Conservation (phyloP, 1,284 basidiomycete genomes). For the Anthracocystis setariae region DNA sequence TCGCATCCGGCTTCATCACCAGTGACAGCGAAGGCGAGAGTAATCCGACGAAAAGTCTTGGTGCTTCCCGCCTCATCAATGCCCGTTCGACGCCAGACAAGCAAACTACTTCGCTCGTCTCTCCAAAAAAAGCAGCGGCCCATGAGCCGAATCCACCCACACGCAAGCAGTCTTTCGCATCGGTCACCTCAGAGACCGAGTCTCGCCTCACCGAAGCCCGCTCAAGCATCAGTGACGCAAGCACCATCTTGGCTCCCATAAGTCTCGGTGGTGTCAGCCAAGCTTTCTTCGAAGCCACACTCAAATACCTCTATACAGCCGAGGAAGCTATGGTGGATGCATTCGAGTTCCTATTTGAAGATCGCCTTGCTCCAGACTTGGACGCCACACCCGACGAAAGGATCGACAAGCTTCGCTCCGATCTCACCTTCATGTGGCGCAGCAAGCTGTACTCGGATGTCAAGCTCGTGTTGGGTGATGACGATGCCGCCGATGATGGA, state of each 20-base stretch:
- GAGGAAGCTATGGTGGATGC: constrained; percentile 57
- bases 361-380: constrained; percentile 36
- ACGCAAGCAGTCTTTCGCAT: constrained; percentile 40
- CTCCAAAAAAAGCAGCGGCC: constrained; percentile 14
- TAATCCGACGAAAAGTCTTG: constrained; percentile 9
- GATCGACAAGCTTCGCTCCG: constrained; percentile 80
- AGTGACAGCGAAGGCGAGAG: constrained; percentile 57
- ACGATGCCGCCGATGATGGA: constrained; percentile 9
- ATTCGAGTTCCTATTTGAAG: constrained; percentile 60
- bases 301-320: constrained; percentile 61
- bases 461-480: constrained; percentile 51
- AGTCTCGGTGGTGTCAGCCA: constrained; percentile 44
- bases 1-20: constrained; percentile 34
- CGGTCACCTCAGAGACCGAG: constrained; percentile 19
- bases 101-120: constrained; percentile 3
- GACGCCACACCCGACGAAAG: constrained; percentile 76
- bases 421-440: constrained; percentile 64
- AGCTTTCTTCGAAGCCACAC: constrained; percentile 55
- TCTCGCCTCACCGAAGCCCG: constrained; percentile 22
- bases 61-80: constrained; percentile 26
- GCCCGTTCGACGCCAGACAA: constrained; percentile 1
- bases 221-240: constrained; percentile 36
- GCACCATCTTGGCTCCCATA: constrained; percentile 52
- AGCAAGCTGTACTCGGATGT: constrained; percentile 63
- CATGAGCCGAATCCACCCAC: constrained; percentile 1